phyloP scores from a whole-genome alignment of 768 basidiomycete species.

The Pulveroboletus sp. region DNA sequence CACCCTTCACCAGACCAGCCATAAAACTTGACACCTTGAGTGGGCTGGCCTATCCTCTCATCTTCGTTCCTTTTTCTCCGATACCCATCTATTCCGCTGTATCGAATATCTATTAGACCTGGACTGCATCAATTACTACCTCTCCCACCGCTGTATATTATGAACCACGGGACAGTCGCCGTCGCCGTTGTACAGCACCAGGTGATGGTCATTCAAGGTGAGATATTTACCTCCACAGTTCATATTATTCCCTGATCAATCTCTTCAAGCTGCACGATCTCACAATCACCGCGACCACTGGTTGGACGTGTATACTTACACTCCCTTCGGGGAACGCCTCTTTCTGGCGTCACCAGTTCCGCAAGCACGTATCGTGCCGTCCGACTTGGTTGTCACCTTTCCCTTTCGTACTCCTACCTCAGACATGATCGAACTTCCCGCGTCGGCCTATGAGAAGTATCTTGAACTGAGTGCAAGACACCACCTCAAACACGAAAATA shows the following conservation, averaged over 20 bases:
- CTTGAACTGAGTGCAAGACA: slow-evolving; percentile 50
- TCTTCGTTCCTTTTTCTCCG: slow-evolving; percentile 6
- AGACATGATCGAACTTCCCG: slow-evolving; percentile 67
- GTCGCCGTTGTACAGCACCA: slow-evolving; percentile 68
- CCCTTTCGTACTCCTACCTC: slow-evolving; percentile 30
- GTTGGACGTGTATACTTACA: slow-evolving; percentile 64
- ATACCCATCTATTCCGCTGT: slow-evolving; percentile 9
- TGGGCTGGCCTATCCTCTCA: neutral
- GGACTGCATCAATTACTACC: slow-evolving; percentile 15
- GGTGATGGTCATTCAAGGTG: slow-evolving; percentile 69
- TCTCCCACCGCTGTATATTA: slow-evolving; percentile 23
- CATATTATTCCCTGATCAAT: slow-evolving; percentile 2
- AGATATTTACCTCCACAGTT: slow-evolving; percentile 1
- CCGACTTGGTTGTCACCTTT: slow-evolving; percentile 60
- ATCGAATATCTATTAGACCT: slow-evolving; percentile 13
- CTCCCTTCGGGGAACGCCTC: slow-evolving; percentile 61
- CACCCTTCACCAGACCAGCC: neutral
- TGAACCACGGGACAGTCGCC: slow-evolving; percentile 60
- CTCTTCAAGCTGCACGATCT: slow-evolving; percentile 49
- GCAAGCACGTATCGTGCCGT: slow-evolving; percentile 57
- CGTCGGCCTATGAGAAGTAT: slow-evolving; percentile 57
- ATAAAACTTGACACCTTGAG: slow-evolving; percentile 19
- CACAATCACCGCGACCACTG: slow-evolving; percentile 55
- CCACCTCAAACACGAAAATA: slow-evolving; percentile 53
- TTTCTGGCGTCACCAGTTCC: slow-evolving; percentile 63